Percentiles rank a stretch among this genome's conserved stretches.
phyloP scores from a whole-genome alignment of 1,284 basidiomycete genomes.

The Cutaneotrichosporon spelunceum region DNA sequence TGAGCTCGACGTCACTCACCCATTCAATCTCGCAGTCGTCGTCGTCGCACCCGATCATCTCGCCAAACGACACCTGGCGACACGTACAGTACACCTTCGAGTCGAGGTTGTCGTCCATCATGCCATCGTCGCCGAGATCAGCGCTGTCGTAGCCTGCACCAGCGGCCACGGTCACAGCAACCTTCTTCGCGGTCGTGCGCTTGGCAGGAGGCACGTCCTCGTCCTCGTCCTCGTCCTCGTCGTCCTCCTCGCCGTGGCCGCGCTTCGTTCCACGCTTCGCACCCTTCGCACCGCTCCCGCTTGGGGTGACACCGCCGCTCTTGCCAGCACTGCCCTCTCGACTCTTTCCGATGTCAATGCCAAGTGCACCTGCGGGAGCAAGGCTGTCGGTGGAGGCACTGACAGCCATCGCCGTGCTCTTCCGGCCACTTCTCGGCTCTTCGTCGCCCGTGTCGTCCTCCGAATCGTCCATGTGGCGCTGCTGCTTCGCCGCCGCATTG shows the following conservation, averaged over 20 bases:
- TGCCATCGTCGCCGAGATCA: slow-evolving; percentile 45
- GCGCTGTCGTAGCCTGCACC: slow-evolving; percentile 21
- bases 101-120: slow-evolving; percentile 56
- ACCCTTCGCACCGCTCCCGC: background rate
- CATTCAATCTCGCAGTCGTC: slow-evolving; percentile 86
- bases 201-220: slow-evolving; percentile 30
- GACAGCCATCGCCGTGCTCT: slow-evolving; percentile 29
- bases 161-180: background rate
- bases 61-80: slow-evolving; percentile 68
- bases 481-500: slow-evolving; percentile 25
- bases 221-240: slow-evolving; percentile 39
- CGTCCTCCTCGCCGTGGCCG: slow-evolving; percentile 31
- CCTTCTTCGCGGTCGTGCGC: slow-evolving; percentile 23
- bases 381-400: slow-evolving; percentile 32
- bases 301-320: slow-evolving; percentile 9
- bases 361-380: slow-evolving; percentile 19
- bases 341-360: slow-evolving; percentile 22
- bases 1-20: slow-evolving; percentile 60
- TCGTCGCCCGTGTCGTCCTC: slow-evolving; percentile 39
- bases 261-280: slow-evolving; percentile 31
- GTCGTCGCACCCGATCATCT: slow-evolving; percentile 97
- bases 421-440: slow-evolving; percentile 11
- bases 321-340: slow-evolving; percentile 22
- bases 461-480: slow-evolving; percentile 30
- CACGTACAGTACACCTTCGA: slow-evolving; percentile 83